Conservation (phyloP, 352 stramenopile genomes). For the Phytophthora citricola region DNA sequence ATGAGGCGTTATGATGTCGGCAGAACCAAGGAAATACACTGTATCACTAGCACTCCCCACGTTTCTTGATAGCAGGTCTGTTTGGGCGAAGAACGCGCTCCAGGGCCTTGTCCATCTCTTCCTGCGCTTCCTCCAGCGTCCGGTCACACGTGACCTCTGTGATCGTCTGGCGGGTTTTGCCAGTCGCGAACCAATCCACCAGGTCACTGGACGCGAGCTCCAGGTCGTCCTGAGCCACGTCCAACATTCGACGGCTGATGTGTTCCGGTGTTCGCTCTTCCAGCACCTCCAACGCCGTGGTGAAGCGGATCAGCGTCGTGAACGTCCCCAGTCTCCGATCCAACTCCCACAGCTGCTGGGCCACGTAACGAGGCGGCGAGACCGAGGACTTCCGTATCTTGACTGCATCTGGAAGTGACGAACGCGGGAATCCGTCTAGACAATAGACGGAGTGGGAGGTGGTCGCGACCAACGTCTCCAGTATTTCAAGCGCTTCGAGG, state of each 20-base stretch:
- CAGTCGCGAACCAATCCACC: slow-evolving; percentile 38
- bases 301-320: slow-evolving; percentile 45
- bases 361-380: slow-evolving; percentile 43
- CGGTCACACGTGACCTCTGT: slow-evolving; percentile 53
- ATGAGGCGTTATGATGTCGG: slow-evolving; percentile 36
- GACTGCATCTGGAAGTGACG: slow-evolving; percentile 22
- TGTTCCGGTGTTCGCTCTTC: slow-evolving; percentile 39
- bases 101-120: slow-evolving; percentile 45
- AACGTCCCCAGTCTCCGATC: slow-evolving; percentile 35
- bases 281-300: slow-evolving; percentile 49
- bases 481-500: slow-evolving; percentile 25
- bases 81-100: slow-evolving; percentile 13
- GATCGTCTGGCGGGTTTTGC: slow-evolving; percentile 26
- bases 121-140: slow-evolving; percentile 42
- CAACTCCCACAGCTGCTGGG: slow-evolving; percentile 57
- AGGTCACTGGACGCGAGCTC: slow-evolving; percentile 39
- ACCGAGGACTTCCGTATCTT: slow-evolving; percentile 9
- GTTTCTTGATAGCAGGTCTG: slow-evolving; percentile 16
- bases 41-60: slow-evolving; percentile 31
- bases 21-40: slow-evolving; percentile 32
- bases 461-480: slow-evolving; percentile 33
- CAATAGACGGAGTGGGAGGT: slow-evolving; percentile 36
- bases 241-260: slow-evolving; percentile 43
- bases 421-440: slow-evolving; percentile 55
- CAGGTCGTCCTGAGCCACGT: slow-evolving; percentile 54